These are phyloP conservation scores for Candida tibetensis DNA, from an alignment of 805 yeast genomes.

Conservation along the genomic window DNA sequence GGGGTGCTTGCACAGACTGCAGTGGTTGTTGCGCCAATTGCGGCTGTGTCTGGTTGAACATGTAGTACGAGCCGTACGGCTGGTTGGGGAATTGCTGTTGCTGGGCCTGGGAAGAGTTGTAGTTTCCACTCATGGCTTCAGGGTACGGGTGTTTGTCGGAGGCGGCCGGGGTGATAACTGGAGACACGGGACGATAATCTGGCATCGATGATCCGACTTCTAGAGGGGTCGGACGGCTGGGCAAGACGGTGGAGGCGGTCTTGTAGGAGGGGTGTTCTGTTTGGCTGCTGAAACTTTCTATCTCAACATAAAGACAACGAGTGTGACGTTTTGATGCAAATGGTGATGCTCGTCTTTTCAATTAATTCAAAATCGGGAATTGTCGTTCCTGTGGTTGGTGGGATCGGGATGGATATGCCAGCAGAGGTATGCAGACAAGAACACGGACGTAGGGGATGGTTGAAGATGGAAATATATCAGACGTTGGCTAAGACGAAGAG, in stretches of 20 bases:
- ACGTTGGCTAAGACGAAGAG: background rate
- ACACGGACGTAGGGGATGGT: no score
- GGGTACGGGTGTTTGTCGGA: background rate
- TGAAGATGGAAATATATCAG: background rate
- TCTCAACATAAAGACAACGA: background rate
- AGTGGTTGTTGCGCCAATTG: conserved; percentile 11
- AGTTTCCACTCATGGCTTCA: conserved; percentile 4
- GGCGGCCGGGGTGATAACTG: background rate
- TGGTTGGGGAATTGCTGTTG: conserved; percentile 6
- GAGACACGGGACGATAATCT: background rate
- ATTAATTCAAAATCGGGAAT: no score
- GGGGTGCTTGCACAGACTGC: conserved; percentile 10
- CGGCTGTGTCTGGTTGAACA: conserved; percentile 8
- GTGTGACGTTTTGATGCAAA: background rate
- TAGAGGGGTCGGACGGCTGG: no score
- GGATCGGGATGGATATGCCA: no score
- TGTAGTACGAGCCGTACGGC: conserved; percentile 13
- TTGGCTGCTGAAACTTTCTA: background rate
- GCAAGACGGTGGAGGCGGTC: no score
- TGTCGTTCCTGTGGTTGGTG: no score
- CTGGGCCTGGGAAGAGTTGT: conserved; percentile 5
- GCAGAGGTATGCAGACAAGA: no score
- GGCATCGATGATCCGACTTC: background rate
- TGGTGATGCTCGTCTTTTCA: background rate
- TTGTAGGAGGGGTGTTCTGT: no score